phyloP scores from a whole-genome alignment of 2,329 filamentous ascomycete genomes.

The Beauveria scarabaeidicola region DNA sequence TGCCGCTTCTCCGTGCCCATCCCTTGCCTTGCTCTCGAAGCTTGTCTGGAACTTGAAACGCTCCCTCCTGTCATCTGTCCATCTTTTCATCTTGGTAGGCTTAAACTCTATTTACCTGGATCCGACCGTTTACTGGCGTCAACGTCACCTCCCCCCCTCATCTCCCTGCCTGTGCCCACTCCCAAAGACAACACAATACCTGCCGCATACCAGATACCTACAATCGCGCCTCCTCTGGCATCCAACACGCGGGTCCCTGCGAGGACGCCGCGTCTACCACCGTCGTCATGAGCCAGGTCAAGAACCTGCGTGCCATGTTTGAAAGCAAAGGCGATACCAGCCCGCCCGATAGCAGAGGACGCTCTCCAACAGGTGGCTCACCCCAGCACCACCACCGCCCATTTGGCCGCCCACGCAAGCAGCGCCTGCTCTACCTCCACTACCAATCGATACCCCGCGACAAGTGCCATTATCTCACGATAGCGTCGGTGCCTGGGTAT shows the following conservation, averaged over 20 bases:
- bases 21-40: slow-evolving; percentile 5
- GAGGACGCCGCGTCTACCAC: slow-evolving; percentile 14
- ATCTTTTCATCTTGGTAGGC: slow-evolving; percentile 9
- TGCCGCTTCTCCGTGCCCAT: neutral
- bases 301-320: slow-evolving; percentile 72
- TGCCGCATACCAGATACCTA: slow-evolving; percentile 4
- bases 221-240: slow-evolving; percentile 3
- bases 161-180: slow-evolving; percentile 1
- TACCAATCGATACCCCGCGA: neutral
- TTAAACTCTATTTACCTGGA: slow-evolving; percentile 7
- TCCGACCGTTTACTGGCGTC: slow-evolving; percentile 6
- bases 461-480: neutral
- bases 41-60: slow-evolving; percentile 5
- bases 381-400: slow-evolving; percentile 18
- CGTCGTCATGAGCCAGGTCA: slow-evolving; percentile 57
- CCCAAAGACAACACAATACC: slow-evolving; percentile 5
- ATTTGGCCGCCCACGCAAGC: neutral
- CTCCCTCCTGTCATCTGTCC: slow-evolving; percentile 6
- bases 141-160: neutral
- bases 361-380: slow-evolving; percentile 49
- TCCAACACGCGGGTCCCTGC: slow-evolving; percentile 4
- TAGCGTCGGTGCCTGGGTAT: neutral
- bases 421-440: neutral
- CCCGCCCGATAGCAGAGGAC: slow-evolving; percentile 55
- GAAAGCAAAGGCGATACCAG: slow-evolving; percentile 61